These are phyloP conservation scores for Sordariomycetes sp. DNA, from an alignment of 2,329 filamentous ascomycete genomes.

Conservation along the genomic window DNA sequence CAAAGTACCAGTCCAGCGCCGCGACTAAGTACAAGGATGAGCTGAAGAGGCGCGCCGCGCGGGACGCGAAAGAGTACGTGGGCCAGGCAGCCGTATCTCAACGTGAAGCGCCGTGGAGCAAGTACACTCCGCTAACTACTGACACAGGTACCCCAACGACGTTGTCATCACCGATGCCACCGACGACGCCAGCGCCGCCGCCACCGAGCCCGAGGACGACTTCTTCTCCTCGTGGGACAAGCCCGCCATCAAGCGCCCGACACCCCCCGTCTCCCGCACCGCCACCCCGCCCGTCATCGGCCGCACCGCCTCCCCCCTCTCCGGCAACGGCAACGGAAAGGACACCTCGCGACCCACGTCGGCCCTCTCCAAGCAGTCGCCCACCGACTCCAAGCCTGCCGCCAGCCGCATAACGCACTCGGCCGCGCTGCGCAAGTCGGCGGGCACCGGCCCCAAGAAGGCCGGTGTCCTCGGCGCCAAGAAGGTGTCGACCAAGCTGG, in stretches of 20 bases:
- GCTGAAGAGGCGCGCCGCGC: slow-evolving; percentile 69
- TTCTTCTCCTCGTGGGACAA: slow-evolving; percentile 99
- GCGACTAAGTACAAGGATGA: slow-evolving; percentile 98
- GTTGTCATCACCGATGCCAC: slow-evolving; percentile 72
- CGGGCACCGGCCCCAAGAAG: slow-evolving; percentile 58
- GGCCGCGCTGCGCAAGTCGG: slow-evolving; percentile 68
- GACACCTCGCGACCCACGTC: slow-evolving; percentile 67
- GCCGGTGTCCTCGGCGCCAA: slow-evolving; percentile 75
- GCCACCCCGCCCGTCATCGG: slow-evolving; percentile 71
- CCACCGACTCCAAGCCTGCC: slow-evolving; percentile 41
- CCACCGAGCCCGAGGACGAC: slow-evolving; percentile 82
- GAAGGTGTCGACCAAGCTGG: slow-evolving; percentile 68
- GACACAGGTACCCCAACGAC: slow-evolving; percentile 61
- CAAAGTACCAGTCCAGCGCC: slow-evolving; percentile 89
- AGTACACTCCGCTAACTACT: background rate
- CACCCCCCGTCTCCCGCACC: slow-evolving; percentile 82
- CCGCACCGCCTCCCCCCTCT: slow-evolving; percentile 77
- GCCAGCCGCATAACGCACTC: slow-evolving; percentile 65
- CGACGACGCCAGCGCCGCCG: slow-evolving; percentile 56
- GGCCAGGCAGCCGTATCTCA: background rate
- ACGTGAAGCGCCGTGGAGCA: background rate
- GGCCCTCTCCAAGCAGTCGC: slow-evolving; percentile 51
- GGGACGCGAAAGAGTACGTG: slow-evolving; percentile 72
- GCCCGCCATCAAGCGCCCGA: slow-evolving; percentile 90
- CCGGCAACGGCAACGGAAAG: slow-evolving; percentile 61